A percentile compares a stretch with the other conserved stretches of the same genome.
Evolutionary conservation across 2,329 filamentous ascomycete genomes (phyloP).

Genomic region (Colletotrichum sp.): DNA sequence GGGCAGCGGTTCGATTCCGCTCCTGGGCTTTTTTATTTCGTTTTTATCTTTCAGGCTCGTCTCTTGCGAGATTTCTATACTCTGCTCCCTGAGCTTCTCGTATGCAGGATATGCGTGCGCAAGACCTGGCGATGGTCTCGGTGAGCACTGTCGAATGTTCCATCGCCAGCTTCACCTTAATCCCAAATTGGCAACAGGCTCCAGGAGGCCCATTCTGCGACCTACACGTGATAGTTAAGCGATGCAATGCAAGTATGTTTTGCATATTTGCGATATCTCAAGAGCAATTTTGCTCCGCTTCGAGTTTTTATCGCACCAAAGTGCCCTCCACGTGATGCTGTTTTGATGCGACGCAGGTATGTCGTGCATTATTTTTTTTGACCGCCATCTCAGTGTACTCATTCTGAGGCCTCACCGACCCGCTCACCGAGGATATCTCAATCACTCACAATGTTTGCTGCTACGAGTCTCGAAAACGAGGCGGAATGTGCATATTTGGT

Average conservation of each 20-base stretch:
- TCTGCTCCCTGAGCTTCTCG: background rate
- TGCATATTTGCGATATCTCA: slow-evolving; percentile 22
- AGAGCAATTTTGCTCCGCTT: slow-evolving; percentile 6
- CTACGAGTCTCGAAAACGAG: background rate
- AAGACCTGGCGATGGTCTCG: background rate
- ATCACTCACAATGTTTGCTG: background rate
- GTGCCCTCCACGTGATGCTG: slow-evolving; percentile 12
- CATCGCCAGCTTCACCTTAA: background rate
- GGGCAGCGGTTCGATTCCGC: background rate
- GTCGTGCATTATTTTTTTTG: slow-evolving; percentile 4
- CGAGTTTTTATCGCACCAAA: background rate
- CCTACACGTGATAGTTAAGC: slow-evolving; percentile 14
- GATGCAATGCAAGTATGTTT: slow-evolving; percentile 19
- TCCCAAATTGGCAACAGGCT: background rate
- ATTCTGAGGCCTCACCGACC: background rate
- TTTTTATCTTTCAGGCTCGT: background rate
- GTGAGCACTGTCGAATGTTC: background rate
- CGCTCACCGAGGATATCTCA: background rate
- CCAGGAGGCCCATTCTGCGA: slow-evolving; percentile 15
- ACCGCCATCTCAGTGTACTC: background rate
- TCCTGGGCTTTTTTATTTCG: background rate
- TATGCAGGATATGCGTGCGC: background rate
- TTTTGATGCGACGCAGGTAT: slow-evolving; percentile 11
- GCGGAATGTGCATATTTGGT: background rate
- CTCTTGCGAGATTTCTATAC: background rate